These are phyloP conservation scores for Liriodendron chinense DNA, from an alignment of 164 flowering plant species.

Conservation along the genomic window DNA sequence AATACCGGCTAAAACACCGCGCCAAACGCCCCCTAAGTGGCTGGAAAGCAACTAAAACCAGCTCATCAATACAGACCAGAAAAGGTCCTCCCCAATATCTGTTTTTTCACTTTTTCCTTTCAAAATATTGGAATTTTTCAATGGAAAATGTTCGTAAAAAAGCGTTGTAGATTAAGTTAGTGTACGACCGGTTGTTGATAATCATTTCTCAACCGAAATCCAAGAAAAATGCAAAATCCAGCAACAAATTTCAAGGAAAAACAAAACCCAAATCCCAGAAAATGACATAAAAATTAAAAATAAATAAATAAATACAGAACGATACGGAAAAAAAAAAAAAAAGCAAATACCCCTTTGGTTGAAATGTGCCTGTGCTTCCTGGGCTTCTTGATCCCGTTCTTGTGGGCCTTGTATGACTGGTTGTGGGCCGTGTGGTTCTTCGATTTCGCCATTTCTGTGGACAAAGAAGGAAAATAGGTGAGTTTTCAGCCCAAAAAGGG, in stretches of 20 bases:
- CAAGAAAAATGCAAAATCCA: neutral
- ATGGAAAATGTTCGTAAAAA: too few relatives aligned
- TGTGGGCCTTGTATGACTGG: constrained; percentile 94
- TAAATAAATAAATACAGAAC: neutral
- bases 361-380: constrained; percentile 81
- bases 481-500: neutral
- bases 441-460: constrained; percentile 88
- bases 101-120: too few relatives aligned
- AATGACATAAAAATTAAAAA: neutral
- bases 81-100: too few relatives aligned
- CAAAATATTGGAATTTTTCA: too few relatives aligned
- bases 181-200: neutral
- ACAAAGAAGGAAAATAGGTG: neutral
- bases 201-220: neutral
- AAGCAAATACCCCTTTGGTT: constrained; percentile 76
- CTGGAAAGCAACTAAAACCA: neutral
- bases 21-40: too few relatives aligned
- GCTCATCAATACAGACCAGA: too few relatives aligned
- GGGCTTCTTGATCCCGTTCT: constrained; percentile 97
- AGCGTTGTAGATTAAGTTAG: neutral
- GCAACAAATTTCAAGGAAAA: neutral
- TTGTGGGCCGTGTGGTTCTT: constrained; percentile 99
- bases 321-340: neutral
- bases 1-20: too few relatives aligned
- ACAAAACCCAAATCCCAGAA: neutral